phyloP scores from a whole-genome alignment of 192 early-diverging fungal genomes.

The Obelidium mucronatum region DNA sequence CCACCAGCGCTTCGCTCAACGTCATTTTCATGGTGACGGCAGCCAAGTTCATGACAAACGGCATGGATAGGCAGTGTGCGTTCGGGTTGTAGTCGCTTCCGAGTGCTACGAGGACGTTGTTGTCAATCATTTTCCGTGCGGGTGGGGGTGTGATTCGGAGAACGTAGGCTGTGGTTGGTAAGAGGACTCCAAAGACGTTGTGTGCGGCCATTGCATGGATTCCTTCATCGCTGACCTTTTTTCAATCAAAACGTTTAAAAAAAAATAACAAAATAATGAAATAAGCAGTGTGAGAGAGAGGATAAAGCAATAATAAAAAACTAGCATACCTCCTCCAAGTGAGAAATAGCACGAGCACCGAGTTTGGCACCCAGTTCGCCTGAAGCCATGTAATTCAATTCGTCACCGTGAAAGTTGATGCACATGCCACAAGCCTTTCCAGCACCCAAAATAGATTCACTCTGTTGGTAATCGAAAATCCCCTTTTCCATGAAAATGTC shows the following conservation, averaged over 20 bases:
- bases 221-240: constrained; percentile 8
- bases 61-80: constrained; percentile 37
- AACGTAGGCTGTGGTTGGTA: constrained; percentile 38
- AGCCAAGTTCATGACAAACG: constrained; percentile 39
- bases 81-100: constrained; percentile 36
- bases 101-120: constrained; percentile 24
- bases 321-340: constrained; percentile 36
- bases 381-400: constrained; percentile 34
- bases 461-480: constrained; percentile 28
- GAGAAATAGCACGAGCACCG: constrained; percentile 33
- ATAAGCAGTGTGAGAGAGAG: neutral
- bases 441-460: constrained; percentile 3
- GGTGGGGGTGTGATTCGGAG: constrained; percentile 35
- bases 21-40: constrained; percentile 35
- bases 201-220: constrained; percentile 30
- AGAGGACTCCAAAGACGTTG: constrained; percentile 26
- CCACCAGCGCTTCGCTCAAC: constrained; percentile 30
- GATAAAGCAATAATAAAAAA: neutral
- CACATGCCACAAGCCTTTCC: constrained; percentile 34
- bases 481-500: constrained; percentile 40
- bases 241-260: too few species aligned
- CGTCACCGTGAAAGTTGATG: constrained; percentile 42
- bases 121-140: constrained; percentile 32
- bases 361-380: constrained; percentile 31
- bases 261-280: constrained; percentile 2